Percentiles rank a stretch among this genome's conserved stretches.
phyloP scores from a whole-genome alignment of 202 grass and related monocot genomes.

The Bolboschoenoplectus hybrid region DNA sequence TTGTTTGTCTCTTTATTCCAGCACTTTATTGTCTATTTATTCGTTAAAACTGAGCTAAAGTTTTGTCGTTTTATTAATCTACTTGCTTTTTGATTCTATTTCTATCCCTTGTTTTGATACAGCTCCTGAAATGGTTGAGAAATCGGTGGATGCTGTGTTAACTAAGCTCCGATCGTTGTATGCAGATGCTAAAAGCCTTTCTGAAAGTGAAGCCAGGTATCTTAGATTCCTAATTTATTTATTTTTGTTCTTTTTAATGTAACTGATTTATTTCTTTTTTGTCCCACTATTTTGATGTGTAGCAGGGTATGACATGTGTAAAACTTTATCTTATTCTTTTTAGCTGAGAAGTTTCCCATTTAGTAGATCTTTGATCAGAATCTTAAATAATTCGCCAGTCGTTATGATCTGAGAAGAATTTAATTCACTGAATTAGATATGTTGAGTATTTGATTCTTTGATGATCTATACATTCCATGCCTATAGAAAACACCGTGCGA shows the following conservation, averaged over 20 bases:
- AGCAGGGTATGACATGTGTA: neutral
- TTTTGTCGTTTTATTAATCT: slow-evolving; percentile 24
- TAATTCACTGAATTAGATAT: neutral
- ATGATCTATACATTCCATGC: neutral
- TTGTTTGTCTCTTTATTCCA: slow-evolving; percentile 39
- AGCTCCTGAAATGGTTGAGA: slow-evolving; percentile 81
- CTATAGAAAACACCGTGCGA: neutral
- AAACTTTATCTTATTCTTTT: neutral
- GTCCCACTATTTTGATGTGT: neutral
- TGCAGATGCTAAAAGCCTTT: slow-evolving; percentile 69
- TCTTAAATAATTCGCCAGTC: neutral
- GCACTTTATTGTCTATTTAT: neutral
- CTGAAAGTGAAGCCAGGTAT: slow-evolving; percentile 85
- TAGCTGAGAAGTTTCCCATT: neutral
- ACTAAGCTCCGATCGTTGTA: slow-evolving; percentile 68
- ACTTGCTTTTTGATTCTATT: neutral
- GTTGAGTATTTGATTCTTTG: neutral
- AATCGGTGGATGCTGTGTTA: slow-evolving; percentile 60
- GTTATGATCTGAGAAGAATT: neutral
- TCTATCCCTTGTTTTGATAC: neutral
- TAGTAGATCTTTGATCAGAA: slow-evolving; percentile 2
- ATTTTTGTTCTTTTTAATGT: neutral
- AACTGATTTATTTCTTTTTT: neutral
- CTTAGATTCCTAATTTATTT: neutral
- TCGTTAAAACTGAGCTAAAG: neutral